phyloP scores from a whole-genome alignment of 345 rosid genomes.

The Pseudoturritis turrita region DNA sequence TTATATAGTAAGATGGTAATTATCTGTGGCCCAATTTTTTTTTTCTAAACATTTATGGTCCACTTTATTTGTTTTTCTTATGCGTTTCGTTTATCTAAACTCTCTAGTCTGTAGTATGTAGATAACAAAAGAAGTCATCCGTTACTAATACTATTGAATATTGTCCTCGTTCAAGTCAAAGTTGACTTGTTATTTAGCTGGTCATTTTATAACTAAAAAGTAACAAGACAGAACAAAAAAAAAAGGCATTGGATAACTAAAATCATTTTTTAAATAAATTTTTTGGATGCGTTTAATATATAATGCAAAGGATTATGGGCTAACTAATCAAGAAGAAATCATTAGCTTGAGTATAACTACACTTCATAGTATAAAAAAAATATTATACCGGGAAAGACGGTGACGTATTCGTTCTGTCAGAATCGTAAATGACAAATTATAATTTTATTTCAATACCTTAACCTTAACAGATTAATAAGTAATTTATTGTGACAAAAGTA shows the following conservation, averaged over 20 bases:
- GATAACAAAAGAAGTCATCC: background rate
- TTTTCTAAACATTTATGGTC: background rate
- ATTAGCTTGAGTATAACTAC: background rate
- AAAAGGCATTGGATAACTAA: background rate
- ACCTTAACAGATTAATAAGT: no score
- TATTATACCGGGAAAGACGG: background rate
- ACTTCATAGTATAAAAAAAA: no score
- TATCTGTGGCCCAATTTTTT: background rate
- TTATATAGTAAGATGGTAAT: no score
- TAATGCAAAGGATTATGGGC: background rate
- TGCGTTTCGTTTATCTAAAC: background rate
- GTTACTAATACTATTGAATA: background rate
- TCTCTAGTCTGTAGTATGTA: background rate
- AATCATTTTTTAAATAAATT: background rate
- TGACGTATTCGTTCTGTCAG: background rate
- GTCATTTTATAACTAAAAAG: background rate
- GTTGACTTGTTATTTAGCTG: constrained; percentile 6
- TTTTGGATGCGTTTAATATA: background rate
- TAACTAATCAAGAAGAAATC: constrained; percentile 14
- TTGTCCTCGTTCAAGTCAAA: background rate
- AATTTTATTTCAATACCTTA: no score
- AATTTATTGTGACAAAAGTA: no score
- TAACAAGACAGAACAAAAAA: background rate
- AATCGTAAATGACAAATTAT: background rate
- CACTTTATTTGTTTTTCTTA: background rate